Evolutionary conservation across 2,329 filamentous ascomycete species (phyloP).

Genomic region (Torrubiellomyces zombiae): DNA sequence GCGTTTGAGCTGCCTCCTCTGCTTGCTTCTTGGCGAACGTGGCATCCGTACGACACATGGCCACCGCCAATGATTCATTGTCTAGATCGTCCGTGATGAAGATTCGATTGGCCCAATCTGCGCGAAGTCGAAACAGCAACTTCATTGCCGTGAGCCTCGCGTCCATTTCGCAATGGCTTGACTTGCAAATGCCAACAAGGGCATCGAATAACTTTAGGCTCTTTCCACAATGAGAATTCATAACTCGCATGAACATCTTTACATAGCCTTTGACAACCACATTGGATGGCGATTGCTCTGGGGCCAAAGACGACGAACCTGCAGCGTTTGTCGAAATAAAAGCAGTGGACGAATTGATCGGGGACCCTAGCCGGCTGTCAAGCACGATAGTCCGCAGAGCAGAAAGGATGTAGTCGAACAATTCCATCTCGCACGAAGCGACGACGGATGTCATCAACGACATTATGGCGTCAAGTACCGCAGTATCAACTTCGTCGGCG

Average conservation of each 20-base stretch:
- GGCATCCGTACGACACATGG: slow-evolving; percentile 48
- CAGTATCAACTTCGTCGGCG: slow-evolving; percentile 43
- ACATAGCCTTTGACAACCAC: slow-evolving; percentile 57
- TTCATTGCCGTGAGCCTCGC: slow-evolving; percentile 61
- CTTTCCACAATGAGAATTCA: slow-evolving; percentile 50
- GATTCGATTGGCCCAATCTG: slow-evolving; percentile 64
- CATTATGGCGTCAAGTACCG: slow-evolving; percentile 48
- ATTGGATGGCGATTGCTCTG: slow-evolving; percentile 42
- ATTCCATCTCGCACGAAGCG: slow-evolving; percentile 35
- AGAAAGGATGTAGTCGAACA: slow-evolving; percentile 43
- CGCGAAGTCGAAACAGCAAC: slow-evolving; percentile 64
- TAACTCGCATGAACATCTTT: slow-evolving; percentile 57
- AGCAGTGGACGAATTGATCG: slow-evolving; percentile 17
- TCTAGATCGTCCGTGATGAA: slow-evolving; percentile 57
- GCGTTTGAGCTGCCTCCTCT: slow-evolving; percentile 31
- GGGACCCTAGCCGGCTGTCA: slow-evolving; percentile 28
- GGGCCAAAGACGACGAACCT: slow-evolving; percentile 5
- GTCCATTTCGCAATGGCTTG: slow-evolving; percentile 43
- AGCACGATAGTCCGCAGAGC: slow-evolving; percentile 33
- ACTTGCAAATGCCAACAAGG: slow-evolving; percentile 46
- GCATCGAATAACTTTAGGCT: slow-evolving; percentile 44
- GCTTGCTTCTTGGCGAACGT: slow-evolving; percentile 32
- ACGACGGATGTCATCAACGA: slow-evolving; percentile 49
- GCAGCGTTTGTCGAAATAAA: slow-evolving; percentile 9
- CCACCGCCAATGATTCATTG: slow-evolving; percentile 53